A percentile compares a stretch with the other conserved stretches of the same genome.
Evolutionary conservation across 495 filamentous ascomycete genomes (phyloP).

Genomic region (Neurospora pannonica): DNA sequence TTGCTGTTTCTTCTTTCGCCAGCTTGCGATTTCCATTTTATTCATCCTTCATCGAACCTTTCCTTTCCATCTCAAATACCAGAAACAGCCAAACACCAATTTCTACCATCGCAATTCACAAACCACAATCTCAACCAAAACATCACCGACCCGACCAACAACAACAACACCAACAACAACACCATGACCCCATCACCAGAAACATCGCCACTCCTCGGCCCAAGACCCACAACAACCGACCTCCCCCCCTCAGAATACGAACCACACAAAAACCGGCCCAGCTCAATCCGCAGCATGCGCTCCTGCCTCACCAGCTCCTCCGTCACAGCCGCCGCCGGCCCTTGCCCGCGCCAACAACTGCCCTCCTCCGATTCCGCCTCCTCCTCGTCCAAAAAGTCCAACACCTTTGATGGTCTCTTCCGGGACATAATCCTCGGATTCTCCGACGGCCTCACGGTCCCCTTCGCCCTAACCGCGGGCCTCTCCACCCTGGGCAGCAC

Average conservation of each 20-base stretch:
- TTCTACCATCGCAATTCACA: neutral
- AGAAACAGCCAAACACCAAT: neutral
- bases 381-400: neutral
- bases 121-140: neutral
- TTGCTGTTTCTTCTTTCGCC: neutral
- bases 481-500: conserved; percentile 42
- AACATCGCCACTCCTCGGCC: neutral
- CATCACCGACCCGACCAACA: neutral
- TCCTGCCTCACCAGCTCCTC: neutral
- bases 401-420: conserved; percentile 5
- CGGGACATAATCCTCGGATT: conserved; percentile 43
- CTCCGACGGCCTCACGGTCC: conserved; percentile 46
- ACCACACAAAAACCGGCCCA: neutral
- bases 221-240: neutral
- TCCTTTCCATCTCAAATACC: neutral
- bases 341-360: neutral
- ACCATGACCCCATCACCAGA: neutral
- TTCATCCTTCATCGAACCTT: neutral
- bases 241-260: neutral
- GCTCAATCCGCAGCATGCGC: neutral
- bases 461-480: conserved; percentile 47
- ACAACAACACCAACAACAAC: neutral
- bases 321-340: neutral
- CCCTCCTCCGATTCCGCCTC: neutral
- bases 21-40: neutral